A percentile compares a stretch with the other conserved stretches of the same genome.
Evolutionary conservation across 2,329 filamentous ascomycete species (phyloP).

Genomic region (Sporothrix luriei): DNA sequence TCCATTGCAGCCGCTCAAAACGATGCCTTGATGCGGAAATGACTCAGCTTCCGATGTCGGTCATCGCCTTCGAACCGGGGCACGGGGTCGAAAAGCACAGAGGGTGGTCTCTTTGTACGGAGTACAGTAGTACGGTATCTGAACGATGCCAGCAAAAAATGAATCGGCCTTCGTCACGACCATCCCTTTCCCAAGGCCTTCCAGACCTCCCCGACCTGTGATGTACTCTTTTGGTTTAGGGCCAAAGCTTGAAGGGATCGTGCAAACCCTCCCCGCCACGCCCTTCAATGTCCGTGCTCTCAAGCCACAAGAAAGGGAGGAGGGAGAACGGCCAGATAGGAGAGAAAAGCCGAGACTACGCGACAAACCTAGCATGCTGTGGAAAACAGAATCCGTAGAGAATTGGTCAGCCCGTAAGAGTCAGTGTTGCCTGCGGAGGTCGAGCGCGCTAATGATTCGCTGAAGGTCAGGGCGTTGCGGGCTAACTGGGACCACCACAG

Average conservation of each 20-base stretch:
- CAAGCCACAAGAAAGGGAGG: background rate
- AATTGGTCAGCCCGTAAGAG: background rate
- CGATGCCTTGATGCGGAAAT: background rate
- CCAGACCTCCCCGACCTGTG: background rate
- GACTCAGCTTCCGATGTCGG: background rate
- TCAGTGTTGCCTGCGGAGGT: background rate
- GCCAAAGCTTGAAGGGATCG: background rate
- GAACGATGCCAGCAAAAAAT: background rate
- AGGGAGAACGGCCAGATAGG: too few relatives aligned
- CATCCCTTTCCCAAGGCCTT: conserved; percentile 8
- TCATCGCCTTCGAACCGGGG: background rate
- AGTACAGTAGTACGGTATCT: background rate
- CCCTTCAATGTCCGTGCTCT: background rate
- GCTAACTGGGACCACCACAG: too few relatives aligned
- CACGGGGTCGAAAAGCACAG: background rate
- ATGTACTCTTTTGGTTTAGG: background rate
- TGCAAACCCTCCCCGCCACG: conserved; percentile 13
- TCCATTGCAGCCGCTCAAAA: too few relatives aligned
- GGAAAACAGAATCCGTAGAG: conserved; percentile 21
- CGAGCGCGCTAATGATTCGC: conserved; percentile 18
- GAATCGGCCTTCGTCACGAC: background rate
- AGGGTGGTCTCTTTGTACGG: too few relatives aligned
- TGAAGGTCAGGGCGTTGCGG: too few relatives aligned
- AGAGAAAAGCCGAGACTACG: background rate
- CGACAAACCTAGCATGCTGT: background rate